These are phyloP conservation scores for Neurospora hispaniola DNA, from an alignment of 495 filamentous ascomycete genomes.

Conservation along the genomic window DNA sequence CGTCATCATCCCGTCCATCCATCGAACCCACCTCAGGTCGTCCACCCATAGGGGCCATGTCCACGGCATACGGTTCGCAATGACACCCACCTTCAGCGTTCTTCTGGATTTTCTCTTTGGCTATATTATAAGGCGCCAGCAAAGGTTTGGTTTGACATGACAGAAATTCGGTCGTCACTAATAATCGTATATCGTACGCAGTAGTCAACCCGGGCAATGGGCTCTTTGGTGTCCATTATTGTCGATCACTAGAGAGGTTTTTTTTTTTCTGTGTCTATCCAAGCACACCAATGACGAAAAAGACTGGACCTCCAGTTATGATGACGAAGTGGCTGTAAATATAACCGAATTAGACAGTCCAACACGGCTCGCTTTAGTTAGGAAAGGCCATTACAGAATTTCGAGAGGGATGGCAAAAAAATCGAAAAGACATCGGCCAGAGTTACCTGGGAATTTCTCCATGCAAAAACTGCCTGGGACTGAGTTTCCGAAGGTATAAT, in stretches of 20 bases:
- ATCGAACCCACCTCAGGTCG: background rate
- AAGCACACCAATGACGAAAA: too few relatives aligned
- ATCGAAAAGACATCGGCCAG: too few relatives aligned
- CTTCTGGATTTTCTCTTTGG: background rate
- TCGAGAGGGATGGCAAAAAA: too few relatives aligned
- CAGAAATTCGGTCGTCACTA: background rate
- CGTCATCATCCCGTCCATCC: background rate
- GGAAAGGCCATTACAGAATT: too few relatives aligned
- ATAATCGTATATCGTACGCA: background rate
- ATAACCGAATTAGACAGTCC: too few relatives aligned
- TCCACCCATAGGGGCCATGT: background rate
- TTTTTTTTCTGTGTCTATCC: too few relatives aligned
- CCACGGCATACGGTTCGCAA: background rate
- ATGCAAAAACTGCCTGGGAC: too few relatives aligned
- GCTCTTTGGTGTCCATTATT: background rate
- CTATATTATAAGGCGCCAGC: background rate
- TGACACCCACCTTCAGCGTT: background rate
- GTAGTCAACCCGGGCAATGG: background rate
- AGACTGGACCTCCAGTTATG: too few relatives aligned
- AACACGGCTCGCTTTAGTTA: too few relatives aligned
- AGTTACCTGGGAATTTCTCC: too few relatives aligned
- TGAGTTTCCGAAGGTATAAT: too few relatives aligned
- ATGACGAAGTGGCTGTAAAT: too few relatives aligned
- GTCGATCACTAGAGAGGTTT: background rate
- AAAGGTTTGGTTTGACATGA: background rate